Evolutionary conservation across 768 basidiomycete species (phyloP).

Genomic region (Crucibulum laeve): DNA sequence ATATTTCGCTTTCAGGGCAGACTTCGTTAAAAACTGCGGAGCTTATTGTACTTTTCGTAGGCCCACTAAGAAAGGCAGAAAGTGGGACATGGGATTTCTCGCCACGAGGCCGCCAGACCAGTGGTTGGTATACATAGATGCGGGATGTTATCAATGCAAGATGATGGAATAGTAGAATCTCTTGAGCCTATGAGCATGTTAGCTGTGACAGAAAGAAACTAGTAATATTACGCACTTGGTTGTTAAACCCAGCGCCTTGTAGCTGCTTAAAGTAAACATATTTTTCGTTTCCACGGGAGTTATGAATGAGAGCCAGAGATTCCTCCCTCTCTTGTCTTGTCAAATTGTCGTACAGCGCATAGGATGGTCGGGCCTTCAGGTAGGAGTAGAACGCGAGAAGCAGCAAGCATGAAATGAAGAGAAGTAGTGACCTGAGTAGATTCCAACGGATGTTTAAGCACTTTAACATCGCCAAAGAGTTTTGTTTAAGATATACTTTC

Average conservation of each 20-base stretch:
- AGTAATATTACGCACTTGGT: conserved; percentile 28
- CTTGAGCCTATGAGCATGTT: conserved; percentile 30
- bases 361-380: conserved; percentile 30
- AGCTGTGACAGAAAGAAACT: not conserved
- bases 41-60: conserved; percentile 31
- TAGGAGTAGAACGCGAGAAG: conserved; percentile 27
- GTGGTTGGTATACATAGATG: conserved; percentile 39
- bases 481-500: too few relatives aligned
- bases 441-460: conserved; percentile 12
- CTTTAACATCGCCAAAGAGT: not conserved
- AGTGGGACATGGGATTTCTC: conserved; percentile 34
- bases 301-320: conserved; percentile 22
- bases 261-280: conserved; percentile 42
- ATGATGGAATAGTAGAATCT: conserved; percentile 42
- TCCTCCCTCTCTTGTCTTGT: conserved; percentile 21
- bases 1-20: conserved; percentile 32
- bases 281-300: conserved; percentile 19
- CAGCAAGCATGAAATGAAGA: conserved; percentile 9
- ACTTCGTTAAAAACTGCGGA: conserved; percentile 31
- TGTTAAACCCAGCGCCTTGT: conserved; percentile 46
- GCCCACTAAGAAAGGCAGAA: conserved; percentile 37
- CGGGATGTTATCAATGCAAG: conserved; percentile 33
- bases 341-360: conserved; percentile 29
- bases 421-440: conserved; percentile 11
- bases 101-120: conserved; percentile 41